Evolutionary conservation across 2,329 filamentous ascomycete genomes (phyloP).

Genomic region (Hirsutella rhossiliensis): DNA sequence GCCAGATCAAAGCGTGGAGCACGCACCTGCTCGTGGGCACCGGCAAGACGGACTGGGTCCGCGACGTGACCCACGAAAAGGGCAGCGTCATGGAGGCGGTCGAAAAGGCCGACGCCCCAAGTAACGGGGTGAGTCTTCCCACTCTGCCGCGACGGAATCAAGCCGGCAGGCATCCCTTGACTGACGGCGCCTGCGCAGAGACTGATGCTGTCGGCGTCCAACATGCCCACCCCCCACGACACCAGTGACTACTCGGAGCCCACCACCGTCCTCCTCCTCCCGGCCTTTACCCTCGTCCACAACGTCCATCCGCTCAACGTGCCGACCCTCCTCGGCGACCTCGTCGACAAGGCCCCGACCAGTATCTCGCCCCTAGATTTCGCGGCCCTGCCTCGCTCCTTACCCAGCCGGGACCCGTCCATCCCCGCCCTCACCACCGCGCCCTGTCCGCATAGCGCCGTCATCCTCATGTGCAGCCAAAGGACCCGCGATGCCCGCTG

Average conservation of each 20-base stretch:
- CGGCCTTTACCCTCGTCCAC: constrained; percentile 71
- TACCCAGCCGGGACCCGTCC: constrained; percentile 17
- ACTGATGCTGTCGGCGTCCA: constrained; percentile 84
- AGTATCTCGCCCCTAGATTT: constrained; percentile 50
- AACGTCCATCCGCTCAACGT: constrained; percentile 69
- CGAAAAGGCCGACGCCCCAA: constrained; percentile 42
- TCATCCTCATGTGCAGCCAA: constrained; percentile 91
- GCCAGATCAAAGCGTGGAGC: constrained; percentile 73
- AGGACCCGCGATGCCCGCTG: constrained; percentile 90
- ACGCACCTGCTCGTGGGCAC: constrained; percentile 88
- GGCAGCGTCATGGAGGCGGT: constrained; percentile 75
- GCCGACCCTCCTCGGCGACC: constrained; percentile 55
- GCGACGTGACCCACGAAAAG: constrained; percentile 79
- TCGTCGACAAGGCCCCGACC: constrained; percentile 62
- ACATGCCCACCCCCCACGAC: constrained; percentile 70
- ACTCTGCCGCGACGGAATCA: not conserved
- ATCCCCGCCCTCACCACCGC: constrained; percentile 18
- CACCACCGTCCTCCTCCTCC: constrained; percentile 73
- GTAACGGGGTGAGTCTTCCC: constrained; percentile 52
- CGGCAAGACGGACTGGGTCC: constrained; percentile 90
- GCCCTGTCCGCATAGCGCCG: constrained; percentile 67
- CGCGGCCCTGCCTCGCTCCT: constrained; percentile 22
- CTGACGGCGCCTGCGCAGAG: constrained; percentile 35
- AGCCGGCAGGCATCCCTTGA: not conserved
- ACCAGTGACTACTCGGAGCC: constrained; percentile 51